Base-by-base conservation (phyloP, 1,284 basidiomycete genomes). In the Ustilago trichophora region DNA sequence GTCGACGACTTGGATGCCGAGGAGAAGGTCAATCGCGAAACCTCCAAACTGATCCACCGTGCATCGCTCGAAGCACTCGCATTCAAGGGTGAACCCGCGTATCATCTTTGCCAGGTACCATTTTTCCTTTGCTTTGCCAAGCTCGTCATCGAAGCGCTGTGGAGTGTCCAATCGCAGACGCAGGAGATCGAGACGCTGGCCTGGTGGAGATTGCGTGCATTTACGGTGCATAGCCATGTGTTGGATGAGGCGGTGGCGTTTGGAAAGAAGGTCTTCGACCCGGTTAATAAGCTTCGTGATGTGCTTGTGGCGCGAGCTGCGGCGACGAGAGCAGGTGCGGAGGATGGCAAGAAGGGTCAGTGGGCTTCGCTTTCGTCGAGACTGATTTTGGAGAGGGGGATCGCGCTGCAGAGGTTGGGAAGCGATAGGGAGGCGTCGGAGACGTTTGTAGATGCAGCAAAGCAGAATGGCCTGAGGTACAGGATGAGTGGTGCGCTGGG, bases 401-500 rank as follows among this genome's bases (percentile, higher is more conserved):
- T 96, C 29, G 84, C 92, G 13, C 86, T 92, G 45, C 91, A 96
- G 82, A 80, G 86, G 26, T 83, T 90, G 38, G 85, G 87, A 10
- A 87, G 90, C 77, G 91, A 97, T 81, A 90, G 88, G 78, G 81
- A 84, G 2, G 93, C 95, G 6, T 88, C 89, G 19, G 88, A 90
- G 53, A 85, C 85, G 44, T 97, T 98, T 76, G 85, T 93, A 26
- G 84, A 86, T 6, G 92, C 95, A 0, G 90, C 92, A 0, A 85
- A 86, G 48, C 86, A 88, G 37, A 91, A 89, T 21, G 89, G 89
- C 2, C 83, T 99, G 52, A 87, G 90, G 80, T 98, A 93, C 82
- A 91, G 94, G 83, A 85, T 98, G 58, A 93, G 92, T 0, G 96
- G 96, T 12, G 92, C 93, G 7, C 84, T 95, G 54, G 96, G 96